phyloP scores from a whole-genome alignment of 176 grass and related monocot species.

The Phyllostachys edulis region DNA sequence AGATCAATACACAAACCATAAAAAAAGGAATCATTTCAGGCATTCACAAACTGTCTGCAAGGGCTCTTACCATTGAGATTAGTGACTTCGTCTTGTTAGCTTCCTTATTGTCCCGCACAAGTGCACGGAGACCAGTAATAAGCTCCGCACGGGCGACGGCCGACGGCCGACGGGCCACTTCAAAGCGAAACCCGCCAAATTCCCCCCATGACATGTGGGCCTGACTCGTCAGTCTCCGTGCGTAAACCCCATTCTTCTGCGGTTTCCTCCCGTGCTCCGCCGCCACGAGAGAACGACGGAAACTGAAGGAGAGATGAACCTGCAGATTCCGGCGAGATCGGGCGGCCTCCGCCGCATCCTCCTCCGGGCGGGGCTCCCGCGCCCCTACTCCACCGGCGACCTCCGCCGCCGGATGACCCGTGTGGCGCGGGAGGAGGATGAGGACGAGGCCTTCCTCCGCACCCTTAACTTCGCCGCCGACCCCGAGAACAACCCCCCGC shows the following conservation, averaged over 20 bases:
- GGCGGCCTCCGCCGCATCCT: constrained; percentile 24
- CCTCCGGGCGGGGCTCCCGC: background rate
- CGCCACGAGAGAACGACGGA: constrained; percentile 6
- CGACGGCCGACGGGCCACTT: too few relatives aligned
- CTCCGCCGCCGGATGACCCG: constrained; percentile 41
- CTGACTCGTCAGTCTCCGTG: too few relatives aligned
- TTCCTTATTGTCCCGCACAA: constrained; percentile 59
- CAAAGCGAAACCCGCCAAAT: too few relatives aligned
- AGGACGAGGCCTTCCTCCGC: constrained; percentile 67
- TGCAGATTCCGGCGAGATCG: constrained; percentile 42
- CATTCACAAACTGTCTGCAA: background rate
- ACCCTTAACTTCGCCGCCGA: constrained; percentile 60
- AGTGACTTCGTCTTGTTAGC: constrained; percentile 54
- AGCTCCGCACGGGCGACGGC: too few relatives aligned
- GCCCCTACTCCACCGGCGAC: constrained; percentile 42
- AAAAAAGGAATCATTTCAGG: background rate
- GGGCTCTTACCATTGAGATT: constrained; percentile 47
- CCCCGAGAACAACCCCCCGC: constrained; percentile 36
- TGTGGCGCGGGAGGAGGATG: constrained; percentile 46
- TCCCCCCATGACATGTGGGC: too few relatives aligned
- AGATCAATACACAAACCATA: background rate
- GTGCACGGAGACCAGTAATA: constrained; percentile 54
- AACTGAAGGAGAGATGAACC: constrained; percentile 29
- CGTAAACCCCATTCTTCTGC: background rate
- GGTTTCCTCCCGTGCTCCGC: background rate